phyloP scores from a whole-genome alignment of 2,329 filamentous ascomycete genomes.

The Fusarium brachygibbosum region DNA sequence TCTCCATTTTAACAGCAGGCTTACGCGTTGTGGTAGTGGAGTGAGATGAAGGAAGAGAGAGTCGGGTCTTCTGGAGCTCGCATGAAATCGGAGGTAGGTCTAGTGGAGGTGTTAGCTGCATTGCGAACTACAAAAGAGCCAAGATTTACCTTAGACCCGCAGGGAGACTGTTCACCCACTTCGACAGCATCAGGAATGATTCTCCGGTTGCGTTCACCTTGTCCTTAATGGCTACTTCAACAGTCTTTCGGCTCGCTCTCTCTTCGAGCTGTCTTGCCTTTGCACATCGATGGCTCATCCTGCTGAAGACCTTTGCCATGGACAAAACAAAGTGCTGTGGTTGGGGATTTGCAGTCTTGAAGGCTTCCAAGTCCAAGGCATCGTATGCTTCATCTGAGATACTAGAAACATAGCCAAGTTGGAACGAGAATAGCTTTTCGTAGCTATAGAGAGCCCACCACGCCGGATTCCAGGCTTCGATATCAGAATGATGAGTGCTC shows the following conservation, averaged over 20 bases:
- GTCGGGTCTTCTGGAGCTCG: background rate
- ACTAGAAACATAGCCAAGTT: background rate
- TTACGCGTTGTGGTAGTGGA: slow-evolving; percentile 15
- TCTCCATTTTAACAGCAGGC: background rate
- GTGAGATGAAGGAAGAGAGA: background rate
- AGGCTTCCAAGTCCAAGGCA: accelerated
- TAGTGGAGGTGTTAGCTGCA: accelerated
- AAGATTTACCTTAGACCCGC: background rate
- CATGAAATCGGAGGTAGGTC: slow-evolving; percentile 1
- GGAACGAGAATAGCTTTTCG: slow-evolving; percentile 5
- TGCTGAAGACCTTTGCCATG: slow-evolving; percentile 1
- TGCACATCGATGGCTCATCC: slow-evolving; percentile 4
- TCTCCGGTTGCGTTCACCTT: slow-evolving; percentile 8
- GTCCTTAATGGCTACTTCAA: slow-evolving; percentile 7
- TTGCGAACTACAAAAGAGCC: accelerated
- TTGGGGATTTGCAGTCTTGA: accelerated
- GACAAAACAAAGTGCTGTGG: background rate
- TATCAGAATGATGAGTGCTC: accelerated
- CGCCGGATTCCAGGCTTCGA: background rate
- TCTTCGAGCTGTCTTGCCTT: slow-evolving; percentile 16
- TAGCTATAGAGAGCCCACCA: slow-evolving; percentile 24
- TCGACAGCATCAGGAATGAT: background rate
- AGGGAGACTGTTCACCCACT: background rate
- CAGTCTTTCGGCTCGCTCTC: background rate
- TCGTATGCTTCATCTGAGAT: slow-evolving; percentile 6